Evolutionary conservation across 2,329 filamentous ascomycete species (phyloP).

Genomic region (Aspergillus ruber): DNA sequence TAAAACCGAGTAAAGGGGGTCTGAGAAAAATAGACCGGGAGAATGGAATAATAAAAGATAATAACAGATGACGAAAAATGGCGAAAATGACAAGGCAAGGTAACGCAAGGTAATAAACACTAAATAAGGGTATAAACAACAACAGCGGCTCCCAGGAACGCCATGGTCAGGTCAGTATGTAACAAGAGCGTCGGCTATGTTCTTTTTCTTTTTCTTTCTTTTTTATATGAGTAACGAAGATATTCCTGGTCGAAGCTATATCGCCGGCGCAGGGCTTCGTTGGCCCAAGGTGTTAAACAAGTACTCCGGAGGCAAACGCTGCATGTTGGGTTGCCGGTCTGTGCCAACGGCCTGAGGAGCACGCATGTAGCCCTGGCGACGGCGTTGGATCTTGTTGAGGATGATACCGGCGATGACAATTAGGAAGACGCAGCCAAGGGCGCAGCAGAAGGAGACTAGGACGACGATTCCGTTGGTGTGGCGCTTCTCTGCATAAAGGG

Average conservation of each 20-base stretch:
- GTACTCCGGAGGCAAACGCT: slow-evolving; percentile 41
- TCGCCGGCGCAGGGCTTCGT: slow-evolving; percentile 27
- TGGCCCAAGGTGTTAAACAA: slow-evolving; percentile 37
- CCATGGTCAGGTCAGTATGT: no score
- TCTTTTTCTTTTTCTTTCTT: slow-evolving; percentile 3
- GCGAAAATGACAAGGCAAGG: no score
- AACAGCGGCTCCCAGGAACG: neutral
- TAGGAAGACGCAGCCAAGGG: slow-evolving; percentile 43
- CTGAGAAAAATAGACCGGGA: no score
- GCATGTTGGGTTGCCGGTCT: slow-evolving; percentile 42
- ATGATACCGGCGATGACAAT: slow-evolving; percentile 43
- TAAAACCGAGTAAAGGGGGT: no score
- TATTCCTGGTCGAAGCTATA: slow-evolving; percentile 18
- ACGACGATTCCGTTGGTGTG: slow-evolving; percentile 42
- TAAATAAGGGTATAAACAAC: slow-evolving; percentile 1
- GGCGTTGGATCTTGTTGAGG: slow-evolving; percentile 42
- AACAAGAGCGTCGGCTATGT: neutral
- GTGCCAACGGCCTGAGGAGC: slow-evolving; percentile 40
- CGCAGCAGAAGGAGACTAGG: slow-evolving; percentile 42
- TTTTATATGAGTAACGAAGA: slow-evolving; percentile 2
- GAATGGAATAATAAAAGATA: no score
- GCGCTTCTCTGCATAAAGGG: slow-evolving; percentile 22
- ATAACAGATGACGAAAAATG: no score
- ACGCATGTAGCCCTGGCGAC: slow-evolving; percentile 41
- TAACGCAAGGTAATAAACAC: no score